Conservation (phyloP, 768 basidiomycete genomes). For the Hygrocybe punicea region DNA sequence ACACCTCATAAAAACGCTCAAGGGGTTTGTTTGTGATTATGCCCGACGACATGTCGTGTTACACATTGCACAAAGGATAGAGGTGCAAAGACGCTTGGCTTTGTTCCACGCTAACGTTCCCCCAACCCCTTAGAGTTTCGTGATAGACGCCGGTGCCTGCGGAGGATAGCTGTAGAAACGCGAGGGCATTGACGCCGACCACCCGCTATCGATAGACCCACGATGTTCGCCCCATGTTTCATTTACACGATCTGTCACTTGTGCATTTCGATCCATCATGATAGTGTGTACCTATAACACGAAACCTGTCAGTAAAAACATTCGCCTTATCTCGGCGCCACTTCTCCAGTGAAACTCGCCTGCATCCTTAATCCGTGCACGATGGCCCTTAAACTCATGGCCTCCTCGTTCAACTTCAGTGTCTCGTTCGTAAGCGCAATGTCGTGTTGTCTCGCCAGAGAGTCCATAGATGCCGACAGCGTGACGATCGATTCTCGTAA, state of each 20-base stretch:
- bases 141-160: background rate
- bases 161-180: background rate
- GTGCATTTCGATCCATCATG: constrained; percentile 73
- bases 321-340: background rate
- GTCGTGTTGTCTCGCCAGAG: constrained; percentile 58
- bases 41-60: too few relatives aligned
- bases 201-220: background rate
- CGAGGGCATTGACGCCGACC: background rate
- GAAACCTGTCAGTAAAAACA: constrained; percentile 7
- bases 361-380: constrained; percentile 79
- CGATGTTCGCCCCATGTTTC: constrained; percentile 1
- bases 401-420: constrained; percentile 68
- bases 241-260: constrained; percentile 44
- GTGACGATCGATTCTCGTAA: constrained; percentile 59
- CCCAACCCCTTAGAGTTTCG: background rate
- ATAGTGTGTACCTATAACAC: constrained; percentile 55
- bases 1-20: too few relatives aligned
- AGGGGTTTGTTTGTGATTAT: too few relatives aligned
- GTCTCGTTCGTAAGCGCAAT: constrained; percentile 61
- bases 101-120: background rate
- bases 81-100: too few relatives aligned
- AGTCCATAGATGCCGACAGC: constrained; percentile 59
- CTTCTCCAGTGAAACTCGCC: constrained; percentile 38
- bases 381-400: constrained; percentile 61
- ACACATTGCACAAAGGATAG: too few relatives aligned